Percentiles rank a stretch among this genome's conserved stretches.
Evolutionary conservation across 306 rosid genomes (phyloP).

Genomic region (Cucumis sativus): DNA sequence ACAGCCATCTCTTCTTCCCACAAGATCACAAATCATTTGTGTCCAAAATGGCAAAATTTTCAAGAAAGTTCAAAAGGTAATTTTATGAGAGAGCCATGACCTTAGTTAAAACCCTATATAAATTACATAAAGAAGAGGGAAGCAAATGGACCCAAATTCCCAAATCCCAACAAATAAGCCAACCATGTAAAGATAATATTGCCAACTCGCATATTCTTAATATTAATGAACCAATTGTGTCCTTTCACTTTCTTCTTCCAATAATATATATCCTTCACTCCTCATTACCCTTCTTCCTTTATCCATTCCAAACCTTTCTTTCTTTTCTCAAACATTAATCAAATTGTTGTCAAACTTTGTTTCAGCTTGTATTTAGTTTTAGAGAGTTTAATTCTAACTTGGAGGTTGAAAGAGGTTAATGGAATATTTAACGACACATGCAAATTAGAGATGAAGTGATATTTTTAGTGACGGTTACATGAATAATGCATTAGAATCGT

Average conservation of each 20-base stretch:
- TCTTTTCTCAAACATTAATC: neutral
- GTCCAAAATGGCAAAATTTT: neutral
- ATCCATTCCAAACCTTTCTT: neutral
- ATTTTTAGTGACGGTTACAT: too few relatives aligned
- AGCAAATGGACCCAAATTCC: conserved; percentile 1
- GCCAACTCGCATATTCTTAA: neutral
- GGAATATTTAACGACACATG: too few relatives aligned
- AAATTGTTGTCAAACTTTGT: neutral
- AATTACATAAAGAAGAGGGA: neutral
- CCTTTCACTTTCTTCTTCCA: neutral
- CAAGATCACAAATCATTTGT: neutral
- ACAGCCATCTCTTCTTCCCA: neutral
- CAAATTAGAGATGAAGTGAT: too few relatives aligned
- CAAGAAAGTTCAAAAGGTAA: neutral
- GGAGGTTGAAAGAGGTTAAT: too few relatives aligned
- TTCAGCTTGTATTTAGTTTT: too few relatives aligned
- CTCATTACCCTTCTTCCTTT: neutral
- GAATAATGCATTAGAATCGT: too few relatives aligned
- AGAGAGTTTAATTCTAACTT: too few relatives aligned
- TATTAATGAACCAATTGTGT: neutral
- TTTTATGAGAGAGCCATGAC: neutral
- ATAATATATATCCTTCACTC: neutral
- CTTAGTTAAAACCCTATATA: neutral
- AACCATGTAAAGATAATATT: neutral
- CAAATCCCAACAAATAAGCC: neutral